Evolutionary conservation across 108 stramenopile genomes (phyloP).

Genomic region (Fistulifera solaris): DNA sequence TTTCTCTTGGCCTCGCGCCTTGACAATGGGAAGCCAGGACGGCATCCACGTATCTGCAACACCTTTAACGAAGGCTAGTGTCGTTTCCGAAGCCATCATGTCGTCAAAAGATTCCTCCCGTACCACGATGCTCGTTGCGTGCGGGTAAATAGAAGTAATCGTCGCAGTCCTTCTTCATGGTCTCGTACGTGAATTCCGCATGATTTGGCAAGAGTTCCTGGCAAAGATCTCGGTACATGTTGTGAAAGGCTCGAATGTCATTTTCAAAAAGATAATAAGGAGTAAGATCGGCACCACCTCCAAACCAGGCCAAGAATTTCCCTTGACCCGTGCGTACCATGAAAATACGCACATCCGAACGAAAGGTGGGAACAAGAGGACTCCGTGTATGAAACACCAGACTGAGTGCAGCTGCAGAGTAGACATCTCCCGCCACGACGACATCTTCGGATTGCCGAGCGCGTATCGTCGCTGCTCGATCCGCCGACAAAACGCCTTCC

Average conservation of each 20-base stretch:
- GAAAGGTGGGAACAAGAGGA: constrained; percentile 79
- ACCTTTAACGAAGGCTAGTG: constrained; percentile 54
- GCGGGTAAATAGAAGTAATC: constrained; percentile 93
- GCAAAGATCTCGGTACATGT: constrained; percentile 48
- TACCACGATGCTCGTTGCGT: constrained; percentile 86
- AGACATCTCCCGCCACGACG: constrained; percentile 63
- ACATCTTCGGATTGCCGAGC: constrained; percentile 27
- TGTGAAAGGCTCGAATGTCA: constrained; percentile 75
- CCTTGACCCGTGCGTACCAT: constrained; percentile 22
- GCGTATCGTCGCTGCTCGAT: constrained; percentile 71
- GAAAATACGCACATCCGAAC: constrained; percentile 85
- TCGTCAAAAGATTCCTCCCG: constrained; percentile 96
- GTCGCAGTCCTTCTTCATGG: constrained; percentile 75
- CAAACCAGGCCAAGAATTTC: constrained; percentile 24
- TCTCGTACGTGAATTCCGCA: constrained; percentile 34
- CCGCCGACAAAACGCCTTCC: constrained; percentile 48
- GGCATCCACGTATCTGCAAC: constrained; percentile 87
- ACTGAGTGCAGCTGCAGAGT: constrained; percentile 85
- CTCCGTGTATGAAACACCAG: constrained; percentile 78
- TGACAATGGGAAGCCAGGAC: constrained; percentile 79
- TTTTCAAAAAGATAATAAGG: constrained; percentile 86
- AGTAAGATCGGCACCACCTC: constrained; percentile 75
- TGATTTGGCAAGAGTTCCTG: constrained; percentile 31
- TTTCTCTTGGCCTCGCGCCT: constrained; percentile 26
- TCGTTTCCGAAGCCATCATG: constrained; percentile 28